Base-by-base conservation (phyloP, 441 rosid genomes). In the Populus hybrid region DNA sequence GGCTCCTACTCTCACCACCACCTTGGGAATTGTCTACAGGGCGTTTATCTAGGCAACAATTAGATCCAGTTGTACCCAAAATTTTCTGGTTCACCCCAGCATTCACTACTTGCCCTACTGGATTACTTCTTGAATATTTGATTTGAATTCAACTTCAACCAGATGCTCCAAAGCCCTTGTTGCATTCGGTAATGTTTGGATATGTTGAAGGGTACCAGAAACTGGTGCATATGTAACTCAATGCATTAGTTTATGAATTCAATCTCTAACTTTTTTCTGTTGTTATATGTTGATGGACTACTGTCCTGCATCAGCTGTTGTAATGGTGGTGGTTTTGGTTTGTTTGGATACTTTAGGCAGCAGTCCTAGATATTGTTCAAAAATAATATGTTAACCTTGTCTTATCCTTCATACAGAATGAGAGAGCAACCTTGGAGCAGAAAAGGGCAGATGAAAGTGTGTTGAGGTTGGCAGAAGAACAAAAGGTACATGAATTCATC, bases 371-470 rank as follows among this genome's bases (percentile, higher is more conserved):
- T 24, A 24, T 7, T 19, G 21, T 68, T 34, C 9, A 28, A 68
- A 36, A 68, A 32, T 32, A 36, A 12, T 18, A 16, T 6, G 10
- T 16, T 8, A 68, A 68, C 18, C 40, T 11, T 18, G 32, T 34
- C 71, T 4, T 36, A 28, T 18, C 71, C 32, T 16, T 32, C 50
- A 11, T 40, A 4, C 57, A 46, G 57, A 46, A 46, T 46, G 57
- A 46, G 57, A 46, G 32, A n/a, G 71, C 71, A 68, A 28, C 71
- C 71, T 28, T 68, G 71, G 71, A 68, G 35, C 38, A 68, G 23
- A 68, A 68, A 30, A 68, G 10, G n/a, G 71, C 71, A 28, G 71
- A 68, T 68, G 71, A 68, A 36, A 68, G 35, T 68, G 46, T 68
- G 36, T 28, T 68, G 18, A 14, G 71, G 19, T 34, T 68, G 38